Conservation (phyloP, 345 rosid genomes). For the Citrus trifoliata region DNA sequence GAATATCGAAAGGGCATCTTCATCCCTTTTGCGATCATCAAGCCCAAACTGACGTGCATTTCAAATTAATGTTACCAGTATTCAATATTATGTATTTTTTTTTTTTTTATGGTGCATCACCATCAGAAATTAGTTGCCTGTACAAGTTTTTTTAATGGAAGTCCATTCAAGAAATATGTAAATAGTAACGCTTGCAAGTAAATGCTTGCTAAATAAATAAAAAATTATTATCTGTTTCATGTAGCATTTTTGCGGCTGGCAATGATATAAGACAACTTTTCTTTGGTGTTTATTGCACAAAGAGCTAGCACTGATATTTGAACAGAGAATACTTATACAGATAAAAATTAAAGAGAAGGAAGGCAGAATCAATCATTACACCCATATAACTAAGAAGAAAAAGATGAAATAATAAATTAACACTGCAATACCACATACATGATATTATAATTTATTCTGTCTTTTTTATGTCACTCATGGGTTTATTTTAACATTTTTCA, state of each 20-base stretch:
- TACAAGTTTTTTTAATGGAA: not conserved
- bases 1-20: constrained; percentile 18
- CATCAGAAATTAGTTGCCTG: not conserved
- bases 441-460: too few species aligned
- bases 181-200: not conserved
- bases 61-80: not conserved
- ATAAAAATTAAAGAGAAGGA: too few species aligned
- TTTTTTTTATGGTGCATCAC: not conserved
- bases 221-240: not conserved
- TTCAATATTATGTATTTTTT: not conserved
- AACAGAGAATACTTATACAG: too few species aligned
- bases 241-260: not conserved
- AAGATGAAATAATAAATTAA: too few species aligned
- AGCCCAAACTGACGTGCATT: not conserved
- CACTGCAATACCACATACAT: too few species aligned
- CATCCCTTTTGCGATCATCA: constrained; percentile 13
- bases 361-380: too few species aligned
- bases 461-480: too few species aligned
- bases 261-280: not conserved
- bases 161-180: not conserved
- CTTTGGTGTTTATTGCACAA: too few species aligned
- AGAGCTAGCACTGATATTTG: too few species aligned
- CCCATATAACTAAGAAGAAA: too few species aligned
- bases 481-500: too few species aligned
- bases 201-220: not conserved